Evolutionary conservation across 176 grass and related monocot species (phyloP).

Genomic region (Sorghum bicolor): DNA sequence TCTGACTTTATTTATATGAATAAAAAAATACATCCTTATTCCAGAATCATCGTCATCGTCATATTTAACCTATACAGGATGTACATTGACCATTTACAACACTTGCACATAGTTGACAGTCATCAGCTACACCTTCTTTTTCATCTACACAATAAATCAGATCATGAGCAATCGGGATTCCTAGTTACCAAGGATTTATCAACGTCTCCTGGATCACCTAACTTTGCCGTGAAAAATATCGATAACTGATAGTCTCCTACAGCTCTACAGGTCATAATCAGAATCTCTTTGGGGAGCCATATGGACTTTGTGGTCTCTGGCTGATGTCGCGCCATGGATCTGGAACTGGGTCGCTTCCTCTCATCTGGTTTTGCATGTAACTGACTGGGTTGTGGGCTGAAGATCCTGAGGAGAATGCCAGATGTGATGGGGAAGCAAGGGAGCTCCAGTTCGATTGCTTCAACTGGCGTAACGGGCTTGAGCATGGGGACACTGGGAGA

Average conservation of each 20-base stretch:
- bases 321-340: conserved; percentile 53
- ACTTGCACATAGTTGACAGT: not conserved
- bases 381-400: conserved; percentile 31
- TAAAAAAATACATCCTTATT: not conserved
- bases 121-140: not conserved
- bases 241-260: not conserved
- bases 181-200: conserved; percentile 14
- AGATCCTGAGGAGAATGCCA: conserved; percentile 30
- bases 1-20: not conserved
- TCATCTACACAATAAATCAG: conserved; percentile 22
- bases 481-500: conserved; percentile 79
- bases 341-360: conserved; percentile 16
- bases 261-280: conserved; percentile 25
- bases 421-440: conserved; percentile 78
- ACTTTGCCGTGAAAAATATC: not conserved
- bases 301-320: conserved; percentile 54
- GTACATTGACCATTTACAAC: not conserved
- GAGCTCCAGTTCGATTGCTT: conserved; percentile 76
- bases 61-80: not conserved
- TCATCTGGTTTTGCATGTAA: conserved; percentile 40
- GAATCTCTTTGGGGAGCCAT: conserved; percentile 67
- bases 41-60: not conserved
- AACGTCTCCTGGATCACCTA: conserved; percentile 6
- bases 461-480: conserved; percentile 64
- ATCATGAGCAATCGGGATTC: conserved; percentile 12